phyloP scores from a whole-genome alignment of 148 eudicot species.

The Pharnaceum exiguum region DNA sequence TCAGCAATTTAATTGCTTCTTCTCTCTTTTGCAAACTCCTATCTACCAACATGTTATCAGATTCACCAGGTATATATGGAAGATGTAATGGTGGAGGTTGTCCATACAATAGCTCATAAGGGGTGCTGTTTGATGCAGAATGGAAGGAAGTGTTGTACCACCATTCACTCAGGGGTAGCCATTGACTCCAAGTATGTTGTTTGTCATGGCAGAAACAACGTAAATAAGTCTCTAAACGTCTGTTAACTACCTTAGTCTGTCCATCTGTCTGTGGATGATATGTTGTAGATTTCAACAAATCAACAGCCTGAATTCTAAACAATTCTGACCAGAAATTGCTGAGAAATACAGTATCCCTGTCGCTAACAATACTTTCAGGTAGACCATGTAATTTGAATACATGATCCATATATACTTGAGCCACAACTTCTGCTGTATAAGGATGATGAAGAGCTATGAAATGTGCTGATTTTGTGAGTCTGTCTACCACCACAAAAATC shows the following conservation, averaged over 20 bases:
- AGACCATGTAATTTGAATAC: neutral
- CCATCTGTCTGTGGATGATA: no score
- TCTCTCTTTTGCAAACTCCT: neutral
- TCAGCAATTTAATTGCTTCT: neutral
- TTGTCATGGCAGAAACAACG: no score
- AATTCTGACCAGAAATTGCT: no score
- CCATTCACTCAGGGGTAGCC: no score
- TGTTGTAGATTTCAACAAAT: no score
- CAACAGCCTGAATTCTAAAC: no score
- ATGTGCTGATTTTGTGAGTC: slow-evolving; percentile 6
- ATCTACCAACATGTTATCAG: neutral
- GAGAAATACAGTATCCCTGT: neutral
- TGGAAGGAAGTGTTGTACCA: no score
- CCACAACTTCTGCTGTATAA: no score
- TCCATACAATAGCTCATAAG: neutral
- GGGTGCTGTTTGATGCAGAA: no score
- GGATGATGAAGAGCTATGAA: neutral
- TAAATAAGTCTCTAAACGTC: no score
- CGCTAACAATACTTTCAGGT: neutral
- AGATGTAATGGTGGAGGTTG: neutral
- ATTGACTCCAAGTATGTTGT: no score
- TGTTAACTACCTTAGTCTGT: no score
- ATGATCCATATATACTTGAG: neutral
- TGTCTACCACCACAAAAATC: neutral
- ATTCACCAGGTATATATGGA: neutral